Conservation (phyloP, 306 rosid genomes). For the Dryas alaskensis region DNA sequence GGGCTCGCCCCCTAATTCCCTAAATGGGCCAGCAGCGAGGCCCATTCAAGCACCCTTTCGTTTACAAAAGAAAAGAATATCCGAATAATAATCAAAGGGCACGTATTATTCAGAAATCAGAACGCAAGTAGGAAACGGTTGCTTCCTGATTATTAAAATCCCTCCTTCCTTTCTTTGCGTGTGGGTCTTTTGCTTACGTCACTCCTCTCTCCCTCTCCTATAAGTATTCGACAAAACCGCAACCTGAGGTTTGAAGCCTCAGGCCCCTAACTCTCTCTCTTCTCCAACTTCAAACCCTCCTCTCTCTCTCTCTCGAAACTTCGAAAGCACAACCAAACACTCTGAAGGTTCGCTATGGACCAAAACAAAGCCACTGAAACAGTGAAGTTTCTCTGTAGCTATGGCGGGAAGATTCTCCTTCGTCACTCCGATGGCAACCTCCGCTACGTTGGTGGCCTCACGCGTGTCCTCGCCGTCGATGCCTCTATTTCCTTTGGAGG, state of each 20-base stretch:
- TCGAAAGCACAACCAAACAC: neutral
- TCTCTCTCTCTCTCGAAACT: neutral
- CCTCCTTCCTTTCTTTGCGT: constrained; percentile 20
- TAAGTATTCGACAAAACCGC: constrained; percentile 43
- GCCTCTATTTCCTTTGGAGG: constrained; percentile 66
- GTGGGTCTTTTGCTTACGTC: constrained; percentile 37
- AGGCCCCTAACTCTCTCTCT: neutral
- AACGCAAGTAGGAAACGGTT: no score
- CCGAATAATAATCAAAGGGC: constrained; percentile 15
- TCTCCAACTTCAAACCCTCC: neutral
- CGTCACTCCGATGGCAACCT: constrained; percentile 66
- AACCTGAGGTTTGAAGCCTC: constrained; percentile 36
- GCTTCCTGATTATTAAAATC: no score
- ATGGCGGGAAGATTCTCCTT: constrained; percentile 82
- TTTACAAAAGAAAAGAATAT: constrained; percentile 22
- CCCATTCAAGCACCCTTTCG: constrained; percentile 1
- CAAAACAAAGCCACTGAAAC: constrained; percentile 17
- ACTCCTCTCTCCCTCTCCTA: constrained; percentile 13
- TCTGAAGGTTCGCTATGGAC: constrained; percentile 19
- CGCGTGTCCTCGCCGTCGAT: constrained; percentile 67
- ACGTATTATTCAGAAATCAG: neutral
- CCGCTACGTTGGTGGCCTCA: constrained; percentile 84
- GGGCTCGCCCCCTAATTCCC: neutral
- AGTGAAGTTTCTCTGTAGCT: constrained; percentile 75
- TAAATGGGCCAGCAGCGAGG: neutral